Base-by-base conservation (phyloP, 2,329 filamentous ascomycete genomes). In the Chrysoporthe puriensis region DNA sequence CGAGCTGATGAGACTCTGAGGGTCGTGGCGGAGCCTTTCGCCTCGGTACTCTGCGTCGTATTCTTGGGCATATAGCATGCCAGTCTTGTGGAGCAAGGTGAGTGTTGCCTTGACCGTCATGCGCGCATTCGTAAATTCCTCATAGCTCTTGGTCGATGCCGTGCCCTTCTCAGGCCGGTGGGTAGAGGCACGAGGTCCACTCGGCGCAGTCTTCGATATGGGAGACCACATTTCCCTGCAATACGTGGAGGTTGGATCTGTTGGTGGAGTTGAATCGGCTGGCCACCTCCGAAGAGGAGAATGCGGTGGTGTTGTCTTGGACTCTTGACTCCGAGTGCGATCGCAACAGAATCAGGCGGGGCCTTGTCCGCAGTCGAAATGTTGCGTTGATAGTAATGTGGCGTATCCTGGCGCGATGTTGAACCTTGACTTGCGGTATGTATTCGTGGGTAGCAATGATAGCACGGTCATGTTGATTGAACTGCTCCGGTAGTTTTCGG, bases 211-310 rank as follows among this genome's bases (percentile, higher is more conserved):
- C 36, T 36, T n/a, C 57, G 26, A 26, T 26, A 26, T 26, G 26
- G 26, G 26, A 26, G 26, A 2, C 26, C 26, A 26, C 26, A 80
- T 90, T 64, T 77, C 76, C 0, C 88, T 88, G 1, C 83, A 86
- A 86, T 66, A 81, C 90, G 76, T 89, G 86, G 79, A 85, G 88
- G 1, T 80, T 91, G 2, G 82, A 78, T 2, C 76, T 88, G 7
- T 88, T 88, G 0, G 85, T 87, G 36, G 77, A 85, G 4, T 86
- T 85, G 3, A 88, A 90, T 72, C 89, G 85, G 83, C 88, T 88
- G 69, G 89, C 90, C 72, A 79, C 88, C 0, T 84, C 85, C 0
- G 78, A 82, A 11, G 85, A 88, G 63, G 81, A 79, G 2, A 73
- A 67, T 5, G 70, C 83, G 66, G 85, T 82, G 0, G 84, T 87